These are phyloP conservation scores for Xylariaceae sp. DNA, from an alignment of 2,329 filamentous ascomycete species.

Conservation along the genomic window DNA sequence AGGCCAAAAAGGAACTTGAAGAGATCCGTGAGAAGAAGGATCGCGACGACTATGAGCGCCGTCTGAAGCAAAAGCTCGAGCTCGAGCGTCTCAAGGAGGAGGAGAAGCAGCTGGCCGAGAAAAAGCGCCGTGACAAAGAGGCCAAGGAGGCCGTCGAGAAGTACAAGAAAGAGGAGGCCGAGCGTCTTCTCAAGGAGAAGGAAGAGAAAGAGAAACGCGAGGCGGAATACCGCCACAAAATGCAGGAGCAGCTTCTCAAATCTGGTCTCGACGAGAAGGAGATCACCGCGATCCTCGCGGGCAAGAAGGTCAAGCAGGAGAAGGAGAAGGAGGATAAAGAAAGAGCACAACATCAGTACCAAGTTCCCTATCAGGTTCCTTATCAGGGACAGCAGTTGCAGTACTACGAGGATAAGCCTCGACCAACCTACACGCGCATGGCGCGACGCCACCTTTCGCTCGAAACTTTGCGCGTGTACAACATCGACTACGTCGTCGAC, in stretches of 20 bases:
- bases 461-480: slow-evolving; percentile 53
- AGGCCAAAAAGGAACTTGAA: slow-evolving; percentile 30
- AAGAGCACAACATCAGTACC: slow-evolving; percentile 23
- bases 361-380: too few relatives aligned
- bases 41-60: slow-evolving; percentile 44
- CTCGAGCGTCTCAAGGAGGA: slow-evolving; percentile 43
- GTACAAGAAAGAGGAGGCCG: slow-evolving; percentile 46
- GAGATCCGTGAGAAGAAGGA: slow-evolving; percentile 37
- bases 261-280: slow-evolving; percentile 56
- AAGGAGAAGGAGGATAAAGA: slow-evolving; percentile 33
- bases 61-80: slow-evolving; percentile 50
- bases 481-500: slow-evolving; percentile 56
- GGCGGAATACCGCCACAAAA: slow-evolving; percentile 48
- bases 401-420: slow-evolving; percentile 3
- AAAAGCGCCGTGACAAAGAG: slow-evolving; percentile 39
- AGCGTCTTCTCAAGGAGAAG: slow-evolving; percentile 42
- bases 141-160: slow-evolving; percentile 47
- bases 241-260: slow-evolving; percentile 54
- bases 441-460: slow-evolving; percentile 56
- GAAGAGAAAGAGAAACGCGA: slow-evolving; percentile 46
- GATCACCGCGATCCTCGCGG: slow-evolving; percentile 52
- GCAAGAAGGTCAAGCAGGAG: slow-evolving; percentile 45
- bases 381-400: slow-evolving; percentile 13
- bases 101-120: slow-evolving; percentile 40
- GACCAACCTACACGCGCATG: slow-evolving; percentile 61